These are phyloP conservation scores for Neopestalotiopsis rosae DNA, from an alignment of 2,329 filamentous ascomycete genomes.

Conservation along the genomic window DNA sequence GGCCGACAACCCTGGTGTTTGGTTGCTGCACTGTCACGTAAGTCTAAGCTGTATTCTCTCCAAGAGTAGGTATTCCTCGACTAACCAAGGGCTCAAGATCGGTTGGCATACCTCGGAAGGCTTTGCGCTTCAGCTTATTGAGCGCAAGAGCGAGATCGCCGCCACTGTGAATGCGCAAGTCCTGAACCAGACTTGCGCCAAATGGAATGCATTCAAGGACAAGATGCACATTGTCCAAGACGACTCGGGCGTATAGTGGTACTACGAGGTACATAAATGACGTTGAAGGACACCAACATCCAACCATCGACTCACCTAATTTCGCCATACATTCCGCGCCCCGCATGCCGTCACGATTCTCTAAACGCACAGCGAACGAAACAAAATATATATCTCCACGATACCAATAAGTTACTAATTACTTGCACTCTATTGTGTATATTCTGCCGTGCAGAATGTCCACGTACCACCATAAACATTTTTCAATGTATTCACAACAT, in stretches of 20 bases:
- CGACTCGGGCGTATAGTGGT: slow-evolving; percentile 39
- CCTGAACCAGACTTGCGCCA: slow-evolving; percentile 35
- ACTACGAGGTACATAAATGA: neutral
- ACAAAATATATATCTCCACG: neutral
- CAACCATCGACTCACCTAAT: neutral
- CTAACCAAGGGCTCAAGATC: slow-evolving; percentile 38
- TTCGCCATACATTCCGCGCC: neutral
- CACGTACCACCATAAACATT: neutral
- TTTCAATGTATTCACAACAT: neutral
- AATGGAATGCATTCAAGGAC: slow-evolving; percentile 36
- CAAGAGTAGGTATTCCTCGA: neutral
- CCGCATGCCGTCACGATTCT: neutral
- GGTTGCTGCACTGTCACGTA: slow-evolving; percentile 45
- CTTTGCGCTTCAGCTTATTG: slow-evolving; percentile 58
- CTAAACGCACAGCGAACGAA: neutral
- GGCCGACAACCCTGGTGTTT: slow-evolving; percentile 58
- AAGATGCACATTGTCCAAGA: slow-evolving; percentile 31
- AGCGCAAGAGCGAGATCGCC: slow-evolving; percentile 36
- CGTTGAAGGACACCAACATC: neutral
- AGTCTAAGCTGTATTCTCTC: slow-evolving; percentile 12
- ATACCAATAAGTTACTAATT: neutral
- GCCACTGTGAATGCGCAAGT: slow-evolving; percentile 26
- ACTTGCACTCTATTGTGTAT: neutral
- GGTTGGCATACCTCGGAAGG: slow-evolving; percentile 57
- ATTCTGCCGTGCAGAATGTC: neutral